These are phyloP conservation scores for Amphicarpaea edgeworthii DNA, from an alignment of 306 rosid species.

Conservation along the genomic window DNA sequence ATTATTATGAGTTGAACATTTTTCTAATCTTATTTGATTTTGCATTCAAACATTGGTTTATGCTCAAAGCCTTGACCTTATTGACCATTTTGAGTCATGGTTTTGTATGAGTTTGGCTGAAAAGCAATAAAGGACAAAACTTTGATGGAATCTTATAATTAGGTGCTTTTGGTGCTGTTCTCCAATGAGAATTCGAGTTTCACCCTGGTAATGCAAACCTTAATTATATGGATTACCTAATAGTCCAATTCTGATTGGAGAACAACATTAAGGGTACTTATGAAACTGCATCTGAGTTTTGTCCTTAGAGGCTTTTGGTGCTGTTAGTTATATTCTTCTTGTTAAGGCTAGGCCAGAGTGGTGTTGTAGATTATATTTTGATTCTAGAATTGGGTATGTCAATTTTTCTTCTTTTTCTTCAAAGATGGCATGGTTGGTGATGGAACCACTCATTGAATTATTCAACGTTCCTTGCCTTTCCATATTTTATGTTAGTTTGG, in stretches of 20 bases:
- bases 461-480: slow-evolving; percentile 21
- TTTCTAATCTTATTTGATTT: slow-evolving; percentile 13
- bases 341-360: not conserved
- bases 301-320: not conserved
- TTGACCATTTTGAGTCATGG: not conserved
- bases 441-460: slow-evolving; percentile 7
- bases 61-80: not conserved
- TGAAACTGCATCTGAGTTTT: not conserved
- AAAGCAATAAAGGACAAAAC: not conserved
- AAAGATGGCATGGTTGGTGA: slow-evolving; percentile 7
- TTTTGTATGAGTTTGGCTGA: not conserved
- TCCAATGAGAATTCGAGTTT: not conserved
- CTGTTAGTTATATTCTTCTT: slow-evolving; percentile 28
- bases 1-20: slow-evolving; percentile 31
- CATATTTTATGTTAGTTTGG: slow-evolving; percentile 46
- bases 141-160: not conserved
- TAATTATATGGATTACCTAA: no score
- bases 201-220: no score
- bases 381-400: slow-evolving; percentile 16
- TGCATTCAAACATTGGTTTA: not conserved
- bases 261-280: no score
- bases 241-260: no score
- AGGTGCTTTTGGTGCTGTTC: not conserved
- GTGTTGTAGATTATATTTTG: not conserved
- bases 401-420: not conserved